Evolutionary conservation across 1,284 basidiomycete genomes (phyloP).

Genomic region (Sparassis latifolia): DNA sequence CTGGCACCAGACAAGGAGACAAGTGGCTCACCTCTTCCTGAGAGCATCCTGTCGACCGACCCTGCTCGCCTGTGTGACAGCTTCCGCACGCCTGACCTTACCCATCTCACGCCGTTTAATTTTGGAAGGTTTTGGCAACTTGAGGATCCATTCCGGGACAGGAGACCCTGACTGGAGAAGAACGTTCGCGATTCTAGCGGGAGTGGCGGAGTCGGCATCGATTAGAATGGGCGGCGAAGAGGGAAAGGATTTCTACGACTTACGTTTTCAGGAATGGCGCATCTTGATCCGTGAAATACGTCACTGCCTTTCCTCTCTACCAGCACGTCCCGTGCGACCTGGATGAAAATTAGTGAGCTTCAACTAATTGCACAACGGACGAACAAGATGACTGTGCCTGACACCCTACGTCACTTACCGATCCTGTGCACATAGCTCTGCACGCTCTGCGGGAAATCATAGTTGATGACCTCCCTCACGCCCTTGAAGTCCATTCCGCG

Average conservation of each 20-base stretch:
- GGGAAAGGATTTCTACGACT: slow-evolving; percentile 5
- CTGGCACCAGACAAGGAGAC: slow-evolving; percentile 1
- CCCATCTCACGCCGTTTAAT: slow-evolving; percentile 84
- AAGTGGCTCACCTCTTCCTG: slow-evolving; percentile 55
- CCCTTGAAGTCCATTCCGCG: slow-evolving; percentile 98
- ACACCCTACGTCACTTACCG: slow-evolving; percentile 38
- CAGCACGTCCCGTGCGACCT: slow-evolving; percentile 91
- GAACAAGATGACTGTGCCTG: background rate
- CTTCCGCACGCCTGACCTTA: slow-evolving; percentile 73
- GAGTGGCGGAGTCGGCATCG: background rate
- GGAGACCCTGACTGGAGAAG: slow-evolving; percentile 84
- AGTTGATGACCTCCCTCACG: slow-evolving; percentile 92
- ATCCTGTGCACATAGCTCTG: slow-evolving; percentile 96
- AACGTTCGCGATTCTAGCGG: slow-evolving; percentile 80
- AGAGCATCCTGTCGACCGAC: slow-evolving; percentile 68
- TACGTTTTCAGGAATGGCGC: slow-evolving; percentile 87
- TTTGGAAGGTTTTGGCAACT: slow-evolving; percentile 84
- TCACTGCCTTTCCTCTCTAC: slow-evolving; percentile 88
- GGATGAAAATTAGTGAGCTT: background rate
- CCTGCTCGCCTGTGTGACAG: slow-evolving; percentile 67
- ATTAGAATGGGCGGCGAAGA: background rate
- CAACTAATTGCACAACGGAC: background rate
- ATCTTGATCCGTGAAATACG: slow-evolving; percentile 95
- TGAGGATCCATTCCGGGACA: slow-evolving; percentile 88
- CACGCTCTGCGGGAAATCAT: slow-evolving; percentile 91